Evolutionary conservation across 331 rosid genomes (phyloP).

Genomic region (Cucumis variabilis): DNA sequence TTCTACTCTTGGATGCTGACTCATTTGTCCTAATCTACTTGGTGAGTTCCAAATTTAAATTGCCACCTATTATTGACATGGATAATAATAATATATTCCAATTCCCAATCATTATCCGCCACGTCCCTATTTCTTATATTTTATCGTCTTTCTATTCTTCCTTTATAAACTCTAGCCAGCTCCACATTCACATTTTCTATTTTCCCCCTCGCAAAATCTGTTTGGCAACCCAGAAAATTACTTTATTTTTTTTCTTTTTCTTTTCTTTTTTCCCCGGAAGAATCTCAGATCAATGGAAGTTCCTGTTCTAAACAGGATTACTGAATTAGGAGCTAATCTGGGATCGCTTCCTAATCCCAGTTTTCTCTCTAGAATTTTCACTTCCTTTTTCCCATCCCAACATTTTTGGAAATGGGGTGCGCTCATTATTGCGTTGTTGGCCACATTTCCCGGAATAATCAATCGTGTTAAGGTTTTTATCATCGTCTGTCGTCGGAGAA

Average conservation of each 20-base stretch:
- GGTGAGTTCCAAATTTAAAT: not conserved
- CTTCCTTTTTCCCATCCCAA: constrained; percentile 43
- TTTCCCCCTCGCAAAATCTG: not conserved
- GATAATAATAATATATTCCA: not conserved
- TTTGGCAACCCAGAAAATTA: constrained; percentile 23
- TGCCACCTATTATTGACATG: constrained; percentile 21
- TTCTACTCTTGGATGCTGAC: constrained; percentile 11
- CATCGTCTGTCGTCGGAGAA: constrained; percentile 39
- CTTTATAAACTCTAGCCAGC: not conserved
- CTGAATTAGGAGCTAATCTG: constrained; percentile 47
- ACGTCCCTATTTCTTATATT: not conserved
- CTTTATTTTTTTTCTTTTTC: not conserved
- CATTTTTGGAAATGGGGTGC: constrained; percentile 88
- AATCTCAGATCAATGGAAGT: constrained; percentile 57
- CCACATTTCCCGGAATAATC: constrained; percentile 68
- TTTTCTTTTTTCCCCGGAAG: not conserved
- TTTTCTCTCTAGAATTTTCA: constrained; percentile 44
- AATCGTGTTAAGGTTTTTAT: constrained; percentile 56
- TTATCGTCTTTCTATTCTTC: not conserved
- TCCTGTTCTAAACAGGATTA: constrained; percentile 70
- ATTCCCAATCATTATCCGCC: not conserved
- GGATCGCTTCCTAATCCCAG: constrained; percentile 52
- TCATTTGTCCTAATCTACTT: not conserved
- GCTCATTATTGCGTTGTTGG: constrained; percentile 66
- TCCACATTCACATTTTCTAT: not conserved